Conservation (phyloP, 2,329 filamentous ascomycete species). For the Cladophialophora immunda region DNA sequence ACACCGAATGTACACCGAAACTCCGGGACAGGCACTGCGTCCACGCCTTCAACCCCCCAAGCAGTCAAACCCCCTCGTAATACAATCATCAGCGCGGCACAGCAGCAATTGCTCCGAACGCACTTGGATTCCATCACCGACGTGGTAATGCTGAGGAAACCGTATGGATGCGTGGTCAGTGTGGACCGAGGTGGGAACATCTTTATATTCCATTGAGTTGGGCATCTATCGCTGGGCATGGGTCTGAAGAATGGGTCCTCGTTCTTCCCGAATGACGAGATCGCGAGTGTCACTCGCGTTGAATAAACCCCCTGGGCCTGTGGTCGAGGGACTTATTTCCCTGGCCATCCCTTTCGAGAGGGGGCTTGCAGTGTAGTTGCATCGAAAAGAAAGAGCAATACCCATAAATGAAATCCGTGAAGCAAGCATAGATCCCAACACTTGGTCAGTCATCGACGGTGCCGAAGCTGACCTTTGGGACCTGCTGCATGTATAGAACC, state of each 20-base stretch:
- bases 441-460: too few species aligned
- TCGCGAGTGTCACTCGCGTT: not conserved
- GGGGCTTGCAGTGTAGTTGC: too few species aligned
- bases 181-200: slow-evolving; percentile 89
- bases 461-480: too few species aligned
- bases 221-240: too few species aligned
- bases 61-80: slow-evolving; percentile 68
- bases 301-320: not conserved
- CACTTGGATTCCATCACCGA: slow-evolving; percentile 90
- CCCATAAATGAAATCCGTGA: too few species aligned
- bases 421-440: too few species aligned
- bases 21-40: not conserved
- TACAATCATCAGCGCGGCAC: slow-evolving; percentile 86
- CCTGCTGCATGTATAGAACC: too few species aligned
- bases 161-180: slow-evolving; percentile 91
- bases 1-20: slow-evolving; percentile 7
- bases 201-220: slow-evolving; percentile 79
- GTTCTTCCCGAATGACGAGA: not conserved
- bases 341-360: too few species aligned
- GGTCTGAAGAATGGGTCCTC: not conserved
- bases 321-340: not conserved
- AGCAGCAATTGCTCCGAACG: slow-evolving; percentile 83
- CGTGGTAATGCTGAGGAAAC: slow-evolving; percentile 84
- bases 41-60: slow-evolving; percentile 10
- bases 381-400: too few species aligned